These are phyloP conservation scores for Piper longum DNA, from an alignment of 164 flowering plant genomes.

Conservation along the genomic window DNA sequence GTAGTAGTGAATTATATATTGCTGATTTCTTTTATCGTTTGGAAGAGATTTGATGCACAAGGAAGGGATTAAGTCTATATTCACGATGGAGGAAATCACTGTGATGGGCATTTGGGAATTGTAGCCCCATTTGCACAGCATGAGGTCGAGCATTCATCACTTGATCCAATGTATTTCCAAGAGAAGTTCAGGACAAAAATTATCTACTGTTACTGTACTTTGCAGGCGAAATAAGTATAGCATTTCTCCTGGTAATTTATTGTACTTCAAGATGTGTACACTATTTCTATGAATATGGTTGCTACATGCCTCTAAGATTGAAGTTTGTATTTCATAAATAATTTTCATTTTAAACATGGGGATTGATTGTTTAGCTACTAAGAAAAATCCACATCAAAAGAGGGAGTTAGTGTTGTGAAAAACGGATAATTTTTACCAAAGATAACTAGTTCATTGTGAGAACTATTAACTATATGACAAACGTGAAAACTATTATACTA, in stretches of 20 bases:
- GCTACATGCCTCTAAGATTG: background rate
- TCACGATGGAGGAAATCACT: conserved; percentile 84
- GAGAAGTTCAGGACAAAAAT: background rate
- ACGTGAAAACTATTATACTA: too few species aligned
- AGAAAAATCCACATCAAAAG: too few species aligned
- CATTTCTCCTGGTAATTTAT: conserved; percentile 41
- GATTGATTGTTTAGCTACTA: too few species aligned
- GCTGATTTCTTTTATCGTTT: background rate
- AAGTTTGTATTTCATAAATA: too few species aligned
- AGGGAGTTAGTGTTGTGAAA: background rate
- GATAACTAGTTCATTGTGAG: too few species aligned
- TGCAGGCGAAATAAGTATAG: conserved; percentile 38
- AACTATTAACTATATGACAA: too few species aligned
- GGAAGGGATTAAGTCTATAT: conserved; percentile 61
- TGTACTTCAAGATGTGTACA: background rate
- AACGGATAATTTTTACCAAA: too few species aligned
- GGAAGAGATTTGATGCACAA: conserved; percentile 59
- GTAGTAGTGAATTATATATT: background rate
- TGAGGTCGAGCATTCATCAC: conserved; percentile 39
- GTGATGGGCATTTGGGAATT: conserved; percentile 96
- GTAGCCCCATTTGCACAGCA: conserved; percentile 58
- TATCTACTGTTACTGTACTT: conserved; percentile 5
- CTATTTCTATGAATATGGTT: background rate
- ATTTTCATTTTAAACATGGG: too few species aligned
- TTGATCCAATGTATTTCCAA: background rate